Evolutionary conservation across 177 flowering plant genomes (phyloP).

Genomic region (Vitis hybrid): DNA sequence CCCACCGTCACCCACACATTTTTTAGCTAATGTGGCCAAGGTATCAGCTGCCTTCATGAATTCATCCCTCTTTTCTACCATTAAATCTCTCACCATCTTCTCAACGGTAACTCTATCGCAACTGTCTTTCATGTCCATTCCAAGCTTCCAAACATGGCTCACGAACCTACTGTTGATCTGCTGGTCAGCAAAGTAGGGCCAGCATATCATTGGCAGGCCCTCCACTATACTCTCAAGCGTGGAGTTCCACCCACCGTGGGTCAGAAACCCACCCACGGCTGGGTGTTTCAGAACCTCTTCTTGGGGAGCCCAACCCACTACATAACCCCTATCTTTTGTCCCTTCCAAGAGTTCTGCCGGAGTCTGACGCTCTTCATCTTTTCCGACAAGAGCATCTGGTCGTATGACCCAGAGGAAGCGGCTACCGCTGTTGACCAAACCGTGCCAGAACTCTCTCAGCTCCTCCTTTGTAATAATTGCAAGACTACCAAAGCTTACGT

Average conservation of each 20-base stretch:
- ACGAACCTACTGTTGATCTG: constrained; percentile 16
- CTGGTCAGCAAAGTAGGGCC: constrained; percentile 34
- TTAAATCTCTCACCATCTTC: constrained; percentile 15
- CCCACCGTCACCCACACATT: constrained; percentile 11
- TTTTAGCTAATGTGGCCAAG: constrained; percentile 9
- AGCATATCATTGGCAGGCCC: constrained; percentile 38
- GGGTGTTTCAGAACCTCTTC: constrained; percentile 32
- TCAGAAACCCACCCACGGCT: constrained; percentile 39
- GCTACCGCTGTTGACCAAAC: constrained; percentile 21
- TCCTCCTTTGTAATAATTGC: neutral
- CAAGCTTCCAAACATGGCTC: constrained; percentile 23
- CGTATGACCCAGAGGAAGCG: constrained; percentile 20
- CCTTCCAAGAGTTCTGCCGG: constrained; percentile 4
- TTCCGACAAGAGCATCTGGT: constrained; percentile 3
- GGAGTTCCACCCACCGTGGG: constrained; percentile 42
- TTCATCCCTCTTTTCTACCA: constrained; percentile 16
- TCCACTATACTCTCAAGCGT: constrained; percentile 28
- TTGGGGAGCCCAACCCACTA: constrained; percentile 41
- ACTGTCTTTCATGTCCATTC: constrained; percentile 14
- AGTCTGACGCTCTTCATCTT: no score
- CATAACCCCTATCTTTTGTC: constrained; percentile 23
- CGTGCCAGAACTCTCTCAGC: constrained; percentile 22
- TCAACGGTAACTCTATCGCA: constrained; percentile 12
- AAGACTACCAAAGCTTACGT: constrained; percentile 34
- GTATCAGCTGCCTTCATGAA: neutral